Base-by-base conservation (phyloP, 176 grass and related monocot genomes). In the Tillandsia leiboldiana region DNA sequence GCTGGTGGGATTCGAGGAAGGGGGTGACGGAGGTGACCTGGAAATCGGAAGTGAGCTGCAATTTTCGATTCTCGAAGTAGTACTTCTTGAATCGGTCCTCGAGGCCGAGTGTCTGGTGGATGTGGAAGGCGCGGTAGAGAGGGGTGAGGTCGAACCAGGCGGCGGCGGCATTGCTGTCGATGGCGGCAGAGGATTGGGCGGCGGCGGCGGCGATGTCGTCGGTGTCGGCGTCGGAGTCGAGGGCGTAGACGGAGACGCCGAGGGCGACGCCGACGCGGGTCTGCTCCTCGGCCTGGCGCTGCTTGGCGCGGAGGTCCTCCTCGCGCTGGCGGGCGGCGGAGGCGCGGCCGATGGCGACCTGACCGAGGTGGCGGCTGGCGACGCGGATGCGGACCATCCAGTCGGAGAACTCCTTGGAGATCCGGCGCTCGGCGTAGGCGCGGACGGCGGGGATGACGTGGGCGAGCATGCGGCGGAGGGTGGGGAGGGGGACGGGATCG, bases 311-410 rank as follows among this genome's bases (percentile, higher is more conserved):
- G 73, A 99, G 84, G 82, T 99, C 95, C 70, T 99, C 95, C 68
- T 99, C 87, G 73, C 82, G 87, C 80, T 99, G 95, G 51, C 95
- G 73, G 15, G 87, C 78, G 1, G 84, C 95, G 10, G 95, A 91
- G 1, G 95, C 91, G 71, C 95, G 95, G 50, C 87, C 79, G 10
- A 99, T 93, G 26, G 95, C 87, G 47, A 99, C 87, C 84, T 99
- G 95, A 7, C 95, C 95, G 47, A 99, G 90, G 66, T 93, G 90
- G 49, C 95, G 83, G 6, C 86, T 90, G 8, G 95, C 87, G 23
- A 86, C 95, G 12, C 95, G 90, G 79, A 99, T 92, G 82, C 82
- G 86, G 52, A 94, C 90, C 89, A 99, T 93, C 95, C 95, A 99
- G 50, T 99, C 82, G 4, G 87, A 81, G 73, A 99, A 99, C 65